Conservation (phyloP, 768 basidiomycete genomes). For the Suillus variegatus region DNA sequence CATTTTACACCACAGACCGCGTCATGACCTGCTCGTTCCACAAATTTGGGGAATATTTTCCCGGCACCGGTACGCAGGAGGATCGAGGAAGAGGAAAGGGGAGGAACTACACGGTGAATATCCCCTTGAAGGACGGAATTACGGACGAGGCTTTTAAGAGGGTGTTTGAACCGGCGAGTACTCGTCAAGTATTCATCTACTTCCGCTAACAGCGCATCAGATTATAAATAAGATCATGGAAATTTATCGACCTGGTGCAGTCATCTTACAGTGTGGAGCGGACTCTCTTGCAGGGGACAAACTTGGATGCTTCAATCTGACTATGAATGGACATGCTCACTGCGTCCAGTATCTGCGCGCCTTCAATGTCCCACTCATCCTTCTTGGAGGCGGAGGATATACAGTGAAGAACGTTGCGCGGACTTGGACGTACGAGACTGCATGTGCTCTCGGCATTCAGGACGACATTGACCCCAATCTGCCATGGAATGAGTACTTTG, state of each 20-base stretch:
- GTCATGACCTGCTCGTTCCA: constrained; percentile 98
- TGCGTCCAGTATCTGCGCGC: constrained; percentile 86
- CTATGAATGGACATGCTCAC: constrained; percentile 92
- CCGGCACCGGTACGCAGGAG: constrained; percentile 78
- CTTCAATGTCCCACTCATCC: constrained; percentile 82
- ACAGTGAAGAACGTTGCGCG: constrained; percentile 96
- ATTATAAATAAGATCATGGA: constrained; percentile 85
- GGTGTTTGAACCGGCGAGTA: constrained; percentile 89
- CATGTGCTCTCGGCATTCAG: constrained; percentile 88
- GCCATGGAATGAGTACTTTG: constrained; percentile 89
- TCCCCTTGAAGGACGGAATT: constrained; percentile 92
- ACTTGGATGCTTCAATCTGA: constrained; percentile 93
- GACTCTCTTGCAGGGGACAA: constrained; percentile 96
- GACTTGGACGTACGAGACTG: constrained; percentile 97
- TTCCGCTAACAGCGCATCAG: constrained; percentile 38
- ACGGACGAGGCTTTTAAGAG: constrained; percentile 85
- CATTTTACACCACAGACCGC: constrained; percentile 95
- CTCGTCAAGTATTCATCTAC: constrained; percentile 1
- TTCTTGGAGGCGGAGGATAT: constrained; percentile 96
- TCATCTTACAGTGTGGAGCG: constrained; percentile 93
- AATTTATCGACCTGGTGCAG: constrained; percentile 82
- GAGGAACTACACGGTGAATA: constrained; percentile 87
- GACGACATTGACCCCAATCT: constrained; percentile 74
- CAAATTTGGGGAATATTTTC: constrained; percentile 88
- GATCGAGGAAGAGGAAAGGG: constrained; percentile 85